Percentiles rank a stretch among this genome's conserved stretches.
Conservation (phyloP, 2,329 filamentous ascomycete species). For the Arthroderma sp. region DNA sequence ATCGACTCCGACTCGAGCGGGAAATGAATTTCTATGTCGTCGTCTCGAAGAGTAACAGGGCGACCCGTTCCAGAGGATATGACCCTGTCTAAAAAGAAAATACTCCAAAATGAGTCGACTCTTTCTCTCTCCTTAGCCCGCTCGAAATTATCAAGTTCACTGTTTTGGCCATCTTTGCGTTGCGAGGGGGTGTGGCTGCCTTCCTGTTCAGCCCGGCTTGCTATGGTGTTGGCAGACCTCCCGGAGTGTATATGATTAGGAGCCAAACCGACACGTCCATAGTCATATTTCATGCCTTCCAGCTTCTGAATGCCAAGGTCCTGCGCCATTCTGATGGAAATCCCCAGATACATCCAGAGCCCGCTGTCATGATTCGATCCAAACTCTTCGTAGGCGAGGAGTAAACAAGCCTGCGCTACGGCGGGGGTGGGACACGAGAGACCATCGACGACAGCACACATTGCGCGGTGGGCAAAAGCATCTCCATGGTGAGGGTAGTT, state of each 20-base stretch:
- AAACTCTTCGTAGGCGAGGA: slow-evolving; percentile 82
- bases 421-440: slow-evolving; percentile 72
- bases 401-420: slow-evolving; percentile 67
- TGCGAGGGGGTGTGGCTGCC: slow-evolving; percentile 24
- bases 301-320: slow-evolving; percentile 71
- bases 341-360: slow-evolving; percentile 84
- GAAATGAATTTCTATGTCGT: slow-evolving; percentile 71
- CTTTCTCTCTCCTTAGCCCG: slow-evolving; percentile 62
- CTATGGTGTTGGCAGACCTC: background rate
- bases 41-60: slow-evolving; percentile 69
- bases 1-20: slow-evolving; percentile 42
- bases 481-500: slow-evolving; percentile 56
- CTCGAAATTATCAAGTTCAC: slow-evolving; percentile 39
- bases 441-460: slow-evolving; percentile 67
- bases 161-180: slow-evolving; percentile 17
- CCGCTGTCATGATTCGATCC: slow-evolving; percentile 79
- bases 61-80: slow-evolving; percentile 79
- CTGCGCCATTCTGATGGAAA: slow-evolving; percentile 71
- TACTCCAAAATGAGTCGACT: slow-evolving; percentile 79
- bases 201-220: slow-evolving; percentile 14
- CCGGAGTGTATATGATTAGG: slow-evolving; percentile 41
- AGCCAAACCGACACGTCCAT: slow-evolving; percentile 41
- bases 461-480: slow-evolving; percentile 68
- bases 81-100: slow-evolving; percentile 75
- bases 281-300: slow-evolving; percentile 53